Conservation (phyloP, 345 rosid genomes). For the Lepidium sativum region DNA sequence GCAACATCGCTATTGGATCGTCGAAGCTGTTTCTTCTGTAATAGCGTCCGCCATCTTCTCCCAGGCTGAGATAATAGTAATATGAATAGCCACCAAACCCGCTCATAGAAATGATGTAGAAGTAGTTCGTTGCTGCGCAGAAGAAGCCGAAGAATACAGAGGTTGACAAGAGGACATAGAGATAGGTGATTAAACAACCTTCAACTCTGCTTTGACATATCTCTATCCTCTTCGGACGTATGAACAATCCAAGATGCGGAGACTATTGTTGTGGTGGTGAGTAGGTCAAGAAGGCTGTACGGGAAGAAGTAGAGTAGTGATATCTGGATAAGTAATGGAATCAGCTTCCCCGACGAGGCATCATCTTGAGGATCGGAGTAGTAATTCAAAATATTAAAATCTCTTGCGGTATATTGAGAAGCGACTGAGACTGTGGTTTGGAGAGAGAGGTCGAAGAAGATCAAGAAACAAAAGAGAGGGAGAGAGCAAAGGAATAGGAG, state of each 20-base stretch:
- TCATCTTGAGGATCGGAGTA: background rate
- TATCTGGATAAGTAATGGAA: conserved; percentile 3
- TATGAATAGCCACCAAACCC: background rate
- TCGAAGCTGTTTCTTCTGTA: background rate
- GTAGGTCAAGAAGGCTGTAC: conserved; percentile 25
- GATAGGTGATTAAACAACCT: conserved; percentile 38
- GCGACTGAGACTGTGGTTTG: conserved; percentile 11
- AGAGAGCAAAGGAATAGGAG: conserved; percentile 19
- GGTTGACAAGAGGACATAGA: conserved; percentile 29
- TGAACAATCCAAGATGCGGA: conserved; percentile 24
- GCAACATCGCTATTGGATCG: background rate
- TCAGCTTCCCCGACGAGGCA: background rate
- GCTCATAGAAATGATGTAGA: background rate
- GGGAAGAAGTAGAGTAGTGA: conserved; percentile 1
- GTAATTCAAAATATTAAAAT: background rate
- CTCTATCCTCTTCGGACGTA: background rate
- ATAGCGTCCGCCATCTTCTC: background rate
- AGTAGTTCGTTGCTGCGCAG: conserved; percentile 25
- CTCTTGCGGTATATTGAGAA: background rate
- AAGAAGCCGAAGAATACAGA: conserved; percentile 24
- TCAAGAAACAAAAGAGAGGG: conserved; percentile 30
- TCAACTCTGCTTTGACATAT: conserved; percentile 10
- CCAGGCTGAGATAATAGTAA: background rate
- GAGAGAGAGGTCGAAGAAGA: conserved; percentile 20
- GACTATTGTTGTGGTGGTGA: conserved; percentile 26